Percentiles rank a stretch among this genome's conserved stretches.
Evolutionary conservation across 345 rosid species (phyloP).

Genomic region (Balakata baccata): DNA sequence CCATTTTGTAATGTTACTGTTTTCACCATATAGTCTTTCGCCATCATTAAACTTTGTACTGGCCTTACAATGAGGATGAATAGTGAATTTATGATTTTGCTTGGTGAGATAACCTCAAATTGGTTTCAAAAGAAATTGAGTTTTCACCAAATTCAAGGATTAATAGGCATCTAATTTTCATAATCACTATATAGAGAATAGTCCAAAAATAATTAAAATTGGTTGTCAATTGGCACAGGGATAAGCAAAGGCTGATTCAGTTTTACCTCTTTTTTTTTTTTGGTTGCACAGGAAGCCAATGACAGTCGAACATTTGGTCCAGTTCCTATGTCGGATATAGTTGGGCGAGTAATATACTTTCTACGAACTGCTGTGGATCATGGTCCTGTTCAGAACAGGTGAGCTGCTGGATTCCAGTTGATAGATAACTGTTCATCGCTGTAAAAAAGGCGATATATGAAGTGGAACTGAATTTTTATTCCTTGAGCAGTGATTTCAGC

Average conservation of each 20-base stretch:
- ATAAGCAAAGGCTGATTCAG: neutral
- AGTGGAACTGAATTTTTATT: constrained; percentile 4
- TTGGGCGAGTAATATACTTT: constrained; percentile 84
- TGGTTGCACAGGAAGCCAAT: constrained; percentile 62
- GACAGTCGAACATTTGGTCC: constrained; percentile 95
- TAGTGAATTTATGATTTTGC: neutral
- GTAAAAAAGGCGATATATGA: constrained; percentile 8
- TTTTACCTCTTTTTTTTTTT: constrained; percentile 1
- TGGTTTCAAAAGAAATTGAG: neutral
- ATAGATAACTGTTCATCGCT: neutral
- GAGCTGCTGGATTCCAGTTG: constrained; percentile 8
- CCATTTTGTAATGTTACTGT: neutral
- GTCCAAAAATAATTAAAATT: too few relatives aligned
- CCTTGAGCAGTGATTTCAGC: constrained; percentile 50
- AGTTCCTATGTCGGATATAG: constrained; percentile 57
- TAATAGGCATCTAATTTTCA: neutral
- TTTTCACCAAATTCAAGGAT: neutral
- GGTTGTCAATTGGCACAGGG: too few relatives aligned
- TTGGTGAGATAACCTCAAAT: neutral
- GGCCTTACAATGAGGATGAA: neutral
- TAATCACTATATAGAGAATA: neutral
- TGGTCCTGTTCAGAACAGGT: constrained; percentile 93
- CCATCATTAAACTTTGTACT: neutral
- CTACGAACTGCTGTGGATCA: constrained; percentile 82
- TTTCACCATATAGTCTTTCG: neutral